A percentile compares a stretch with the other conserved stretches of the same genome.
phyloP scores from a whole-genome alignment of 2,329 filamentous ascomycete species.

The Arthrinium puccinioides region DNA sequence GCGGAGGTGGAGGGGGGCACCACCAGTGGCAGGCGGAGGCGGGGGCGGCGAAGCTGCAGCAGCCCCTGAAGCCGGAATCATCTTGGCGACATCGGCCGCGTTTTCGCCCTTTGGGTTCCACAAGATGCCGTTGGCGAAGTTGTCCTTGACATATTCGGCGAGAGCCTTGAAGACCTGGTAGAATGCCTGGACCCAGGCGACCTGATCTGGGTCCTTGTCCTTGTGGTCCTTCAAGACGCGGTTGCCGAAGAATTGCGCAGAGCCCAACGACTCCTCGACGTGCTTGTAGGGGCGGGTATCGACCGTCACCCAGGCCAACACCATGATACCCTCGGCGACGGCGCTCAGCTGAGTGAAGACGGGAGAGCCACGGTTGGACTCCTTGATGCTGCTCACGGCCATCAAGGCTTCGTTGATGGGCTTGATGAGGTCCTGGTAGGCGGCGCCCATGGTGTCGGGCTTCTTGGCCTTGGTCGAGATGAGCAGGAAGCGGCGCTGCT shows the following conservation, averaged over 20 bases:
- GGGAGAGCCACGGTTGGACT: constrained; percentile 68
- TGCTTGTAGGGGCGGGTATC: constrained; percentile 78
- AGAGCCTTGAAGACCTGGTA: constrained; percentile 85
- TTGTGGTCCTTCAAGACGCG: constrained; percentile 87
- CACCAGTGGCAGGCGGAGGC: constrained; percentile 43
- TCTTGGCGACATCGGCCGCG: constrained; percentile 57
- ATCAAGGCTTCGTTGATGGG: constrained; percentile 80
- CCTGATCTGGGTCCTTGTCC: constrained; percentile 68
- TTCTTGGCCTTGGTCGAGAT: constrained; percentile 89
- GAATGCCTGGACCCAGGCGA: constrained; percentile 89
- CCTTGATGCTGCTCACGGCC: constrained; percentile 72
- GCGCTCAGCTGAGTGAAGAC: constrained; percentile 78
- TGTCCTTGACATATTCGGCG: constrained; percentile 73
- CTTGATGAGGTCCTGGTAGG: constrained; percentile 72
- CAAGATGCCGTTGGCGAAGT: constrained; percentile 69
- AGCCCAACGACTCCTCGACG: constrained; percentile 73
- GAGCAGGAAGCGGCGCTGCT: constrained; percentile 81
- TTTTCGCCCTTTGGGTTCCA: constrained; percentile 81
- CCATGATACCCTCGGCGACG: constrained; percentile 83
- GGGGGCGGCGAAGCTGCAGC: constrained; percentile 39
- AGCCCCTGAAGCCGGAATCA: constrained; percentile 41
- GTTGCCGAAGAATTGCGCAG: constrained; percentile 92
- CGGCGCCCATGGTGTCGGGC: constrained; percentile 59
- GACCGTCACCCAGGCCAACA: constrained; percentile 84
- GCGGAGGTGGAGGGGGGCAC: constrained; percentile 64